A percentile compares a stretch with the other conserved stretches of the same genome.
Conservation (phyloP, 2,329 filamentous ascomycete genomes). For the Fusarium buharicum region DNA sequence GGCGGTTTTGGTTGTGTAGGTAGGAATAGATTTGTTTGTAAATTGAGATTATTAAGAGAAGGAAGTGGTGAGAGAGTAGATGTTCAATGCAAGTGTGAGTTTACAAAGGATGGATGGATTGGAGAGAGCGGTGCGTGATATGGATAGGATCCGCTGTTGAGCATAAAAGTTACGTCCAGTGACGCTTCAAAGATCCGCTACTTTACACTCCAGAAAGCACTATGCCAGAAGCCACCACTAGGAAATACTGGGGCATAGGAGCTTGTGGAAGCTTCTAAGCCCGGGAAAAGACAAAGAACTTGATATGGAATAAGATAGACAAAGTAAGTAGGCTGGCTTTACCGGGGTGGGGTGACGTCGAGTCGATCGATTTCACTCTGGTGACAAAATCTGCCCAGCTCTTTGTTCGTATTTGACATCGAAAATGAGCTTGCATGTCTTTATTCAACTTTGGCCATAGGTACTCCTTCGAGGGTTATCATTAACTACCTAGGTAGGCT, state of each 20-base stretch:
- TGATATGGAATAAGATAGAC: conserved; percentile 28
- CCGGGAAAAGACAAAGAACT: conserved; percentile 25
- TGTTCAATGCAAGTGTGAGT: conserved; percentile 35
- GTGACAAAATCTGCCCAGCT: not conserved
- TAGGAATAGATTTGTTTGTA: conserved; percentile 3
- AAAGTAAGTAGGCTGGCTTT: conserved; percentile 12
- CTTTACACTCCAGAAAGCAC: conserved; percentile 26
- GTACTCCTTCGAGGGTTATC: not conserved
- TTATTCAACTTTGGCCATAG: not conserved
- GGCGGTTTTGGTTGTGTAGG: conserved; percentile 10
- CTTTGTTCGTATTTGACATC: not conserved
- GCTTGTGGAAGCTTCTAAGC: conserved; percentile 50
- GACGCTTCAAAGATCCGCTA: conserved; percentile 33
- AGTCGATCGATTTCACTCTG: conserved; percentile 35
- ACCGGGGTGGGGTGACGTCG: conserved; percentile 40
- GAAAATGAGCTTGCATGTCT: not conserved
- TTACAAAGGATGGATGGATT: conserved; percentile 38
- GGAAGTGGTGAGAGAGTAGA: conserved; percentile 10
- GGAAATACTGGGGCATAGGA: conserved; percentile 46
- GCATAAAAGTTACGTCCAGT: conserved; percentile 36
- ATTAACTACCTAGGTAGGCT: conserved; percentile 4
- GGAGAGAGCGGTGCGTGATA: conserved; percentile 33
- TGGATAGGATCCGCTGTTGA: conserved; percentile 34
- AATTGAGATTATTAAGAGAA: conserved; percentile 20
- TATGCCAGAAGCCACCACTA: conserved; percentile 27